Evolutionary conservation across 257 asterid species (phyloP).

Genomic region (Solanum verrucosum): DNA sequence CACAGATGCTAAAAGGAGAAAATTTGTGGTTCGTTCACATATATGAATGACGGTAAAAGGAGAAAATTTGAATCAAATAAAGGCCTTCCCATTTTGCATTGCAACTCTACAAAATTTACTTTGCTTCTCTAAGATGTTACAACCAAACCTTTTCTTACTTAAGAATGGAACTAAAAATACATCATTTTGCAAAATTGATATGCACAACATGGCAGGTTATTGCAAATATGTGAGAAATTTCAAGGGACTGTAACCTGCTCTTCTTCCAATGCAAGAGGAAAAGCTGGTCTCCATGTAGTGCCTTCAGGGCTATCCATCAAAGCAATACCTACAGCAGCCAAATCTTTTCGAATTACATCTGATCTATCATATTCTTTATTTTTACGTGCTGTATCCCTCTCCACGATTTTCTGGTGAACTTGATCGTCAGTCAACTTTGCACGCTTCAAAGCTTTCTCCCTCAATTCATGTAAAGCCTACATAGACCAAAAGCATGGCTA

Average conservation of each 20-base stretch:
- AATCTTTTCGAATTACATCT: constrained; percentile 59
- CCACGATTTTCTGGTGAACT: constrained; percentile 36
- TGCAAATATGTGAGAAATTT: constrained; percentile 5
- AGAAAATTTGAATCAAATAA: neutral
- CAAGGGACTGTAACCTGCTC: constrained; percentile 25
- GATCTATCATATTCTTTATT: constrained; percentile 81
- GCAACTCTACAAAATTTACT: neutral
- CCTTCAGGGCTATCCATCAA: constrained; percentile 79
- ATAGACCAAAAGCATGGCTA: neutral
- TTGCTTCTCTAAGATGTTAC: neutral
- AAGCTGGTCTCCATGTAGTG: constrained; percentile 56
- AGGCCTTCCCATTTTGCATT: neutral
- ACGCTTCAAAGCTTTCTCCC: constrained; percentile 65
- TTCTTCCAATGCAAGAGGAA: constrained; percentile 48
- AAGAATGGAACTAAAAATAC: neutral
- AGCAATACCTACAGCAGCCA: constrained; percentile 76
- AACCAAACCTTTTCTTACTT: neutral
- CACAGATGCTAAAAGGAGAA: neutral
- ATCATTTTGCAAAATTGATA: neutral
- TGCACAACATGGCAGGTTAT: neutral
- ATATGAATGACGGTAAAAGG: neutral
- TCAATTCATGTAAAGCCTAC: constrained; percentile 63
- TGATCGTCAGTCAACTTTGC: constrained; percentile 64
- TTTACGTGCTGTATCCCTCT: constrained; percentile 51
- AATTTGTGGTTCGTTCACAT: neutral